Evolutionary conservation across 371 early-diverging fungal genomes (phyloP), one percentile per base, ranked within the genome.

Genomic region (Mucor irregularis): DNA sequence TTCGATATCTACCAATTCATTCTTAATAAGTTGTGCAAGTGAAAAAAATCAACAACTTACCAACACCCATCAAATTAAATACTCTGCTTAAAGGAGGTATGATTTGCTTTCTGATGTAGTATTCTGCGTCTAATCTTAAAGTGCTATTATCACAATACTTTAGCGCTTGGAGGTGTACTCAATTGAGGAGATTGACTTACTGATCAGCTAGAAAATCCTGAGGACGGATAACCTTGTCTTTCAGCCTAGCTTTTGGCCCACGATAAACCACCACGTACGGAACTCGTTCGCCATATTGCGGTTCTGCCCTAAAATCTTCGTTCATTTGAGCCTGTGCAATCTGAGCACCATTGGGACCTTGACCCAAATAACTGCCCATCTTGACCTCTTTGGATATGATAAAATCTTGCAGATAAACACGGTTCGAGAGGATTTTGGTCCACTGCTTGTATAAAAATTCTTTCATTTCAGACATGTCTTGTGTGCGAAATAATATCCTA

Each of bases 351-450:
- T 94, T 87, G 7, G 93, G 91, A 10, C 81, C 52, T 9, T 68
- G 56, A 39, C 67, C 64, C 3, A 70, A 61, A 38, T 66, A 76
- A 0, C 64, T 69, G 0, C 92, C 91, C 54, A 93, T 70, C 19
- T 82, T 82, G 11, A 94, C 92, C 63, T 89, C 93, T 57, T 89
- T 92, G 9, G 94, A 87, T 57, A 95, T 90, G 53, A 93, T 86
- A 57, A 93, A 86, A 51, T 95, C 95, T 22, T 83, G 81, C 2
- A 89, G 28, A 0, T 87, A 74, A 8, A 89, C 81, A 5, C 85
- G 80, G 16, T 87, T 85, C 0, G 77, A 73, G 25, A 92, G 49
- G 5, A 96, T 80, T 59, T 82, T 89, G 33, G 73, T 71, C 74
- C 89, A 89, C 66, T 93, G 88, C 0, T 74, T 68, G 17, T 80